Evolutionary conservation across 2,329 filamentous ascomycete genomes (phyloP).

Genomic region (Colletotrichum costaricense): DNA sequence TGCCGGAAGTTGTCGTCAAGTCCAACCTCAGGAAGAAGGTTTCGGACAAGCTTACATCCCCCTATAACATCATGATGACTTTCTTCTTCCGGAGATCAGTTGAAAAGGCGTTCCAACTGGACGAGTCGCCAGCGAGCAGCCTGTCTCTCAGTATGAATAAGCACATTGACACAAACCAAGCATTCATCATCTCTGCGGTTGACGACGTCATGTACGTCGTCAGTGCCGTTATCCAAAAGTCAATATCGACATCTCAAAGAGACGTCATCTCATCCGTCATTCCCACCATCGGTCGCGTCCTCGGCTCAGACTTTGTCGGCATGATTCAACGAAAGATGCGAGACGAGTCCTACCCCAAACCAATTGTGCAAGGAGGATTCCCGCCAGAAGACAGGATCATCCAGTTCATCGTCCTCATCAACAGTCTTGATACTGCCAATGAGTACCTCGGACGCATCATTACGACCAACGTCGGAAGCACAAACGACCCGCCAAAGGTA

Average conservation of each 20-base stretch:
- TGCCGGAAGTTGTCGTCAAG: constrained; percentile 80
- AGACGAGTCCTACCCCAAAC: constrained; percentile 91
- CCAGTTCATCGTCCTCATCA: constrained; percentile 91
- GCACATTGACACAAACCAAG: constrained; percentile 80
- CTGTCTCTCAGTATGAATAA: constrained; percentile 81
- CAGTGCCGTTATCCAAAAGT: constrained; percentile 88
- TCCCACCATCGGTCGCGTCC: constrained; percentile 81
- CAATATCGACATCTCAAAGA: constrained; percentile 86
- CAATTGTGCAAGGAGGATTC: constrained; percentile 80
- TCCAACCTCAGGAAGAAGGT: constrained; percentile 87
- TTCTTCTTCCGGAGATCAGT: constrained; percentile 98
- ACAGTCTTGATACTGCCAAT: constrained; percentile 92
- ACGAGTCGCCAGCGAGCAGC: constrained; percentile 81
- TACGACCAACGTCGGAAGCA: constrained; percentile 67
- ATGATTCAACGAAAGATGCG: constrained; percentile 99
- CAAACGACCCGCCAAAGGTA: constrained; percentile 47
- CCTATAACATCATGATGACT: constrained; percentile 92
- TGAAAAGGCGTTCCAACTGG: constrained; percentile 96
- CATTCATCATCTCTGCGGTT: constrained; percentile 93
- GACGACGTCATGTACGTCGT: constrained; percentile 99
- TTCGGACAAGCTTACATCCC: constrained; percentile 75
- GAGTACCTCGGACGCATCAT: constrained; percentile 94
- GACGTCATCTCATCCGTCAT: constrained; percentile 82
- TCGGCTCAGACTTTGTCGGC: constrained; percentile 90
- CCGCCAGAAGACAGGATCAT: constrained; percentile 91